Conservation (phyloP, 2,329 filamentous ascomycete genomes). For the Arthrobotrys sphaeroides region DNA sequence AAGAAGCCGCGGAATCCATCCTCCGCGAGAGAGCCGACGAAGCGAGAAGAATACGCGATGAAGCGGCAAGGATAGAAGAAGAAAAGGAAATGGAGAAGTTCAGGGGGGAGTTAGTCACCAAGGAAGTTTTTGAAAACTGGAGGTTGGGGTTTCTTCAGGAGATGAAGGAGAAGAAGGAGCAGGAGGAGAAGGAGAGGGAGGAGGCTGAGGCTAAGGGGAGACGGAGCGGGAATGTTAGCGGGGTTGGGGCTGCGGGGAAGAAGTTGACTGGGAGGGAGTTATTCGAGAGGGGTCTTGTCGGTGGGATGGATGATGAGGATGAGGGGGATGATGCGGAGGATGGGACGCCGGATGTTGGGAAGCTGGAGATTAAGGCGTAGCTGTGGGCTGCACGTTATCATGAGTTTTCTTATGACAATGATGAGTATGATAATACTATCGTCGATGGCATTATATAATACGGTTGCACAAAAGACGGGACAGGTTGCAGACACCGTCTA, state of each 20-base stretch:
- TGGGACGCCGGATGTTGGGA: conserved; percentile 69
- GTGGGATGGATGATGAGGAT: conserved; percentile 72
- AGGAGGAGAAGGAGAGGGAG: conserved; percentile 77
- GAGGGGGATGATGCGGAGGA: conserved; percentile 72
- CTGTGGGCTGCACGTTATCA: too few species aligned
- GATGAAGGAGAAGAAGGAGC: conserved; percentile 76
- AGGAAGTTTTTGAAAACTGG: conserved; percentile 86
- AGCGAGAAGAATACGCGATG: conserved; percentile 69
- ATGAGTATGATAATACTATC: background rate
- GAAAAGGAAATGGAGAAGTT: conserved; percentile 97
- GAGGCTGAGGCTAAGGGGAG: conserved; percentile 83
- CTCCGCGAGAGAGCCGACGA: conserved; percentile 77
- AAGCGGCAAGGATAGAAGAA: conserved; percentile 71
- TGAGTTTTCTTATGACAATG: too few species aligned
- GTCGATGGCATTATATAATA: background rate
- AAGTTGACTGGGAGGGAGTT: conserved; percentile 78
- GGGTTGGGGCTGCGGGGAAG: conserved; percentile 60
- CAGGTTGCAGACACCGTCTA: background rate
- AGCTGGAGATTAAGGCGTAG: conserved; percentile 74
- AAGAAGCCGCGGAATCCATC: conserved; percentile 88
- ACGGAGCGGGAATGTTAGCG: conserved; percentile 72
- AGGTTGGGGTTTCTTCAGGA: conserved; percentile 79
- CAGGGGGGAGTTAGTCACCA: conserved; percentile 86
- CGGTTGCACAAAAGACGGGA: too few species aligned
- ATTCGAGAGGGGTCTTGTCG: conserved; percentile 78